Evolutionary conservation across 345 rosid species (phyloP).

Genomic region (Linum trigynum): DNA sequence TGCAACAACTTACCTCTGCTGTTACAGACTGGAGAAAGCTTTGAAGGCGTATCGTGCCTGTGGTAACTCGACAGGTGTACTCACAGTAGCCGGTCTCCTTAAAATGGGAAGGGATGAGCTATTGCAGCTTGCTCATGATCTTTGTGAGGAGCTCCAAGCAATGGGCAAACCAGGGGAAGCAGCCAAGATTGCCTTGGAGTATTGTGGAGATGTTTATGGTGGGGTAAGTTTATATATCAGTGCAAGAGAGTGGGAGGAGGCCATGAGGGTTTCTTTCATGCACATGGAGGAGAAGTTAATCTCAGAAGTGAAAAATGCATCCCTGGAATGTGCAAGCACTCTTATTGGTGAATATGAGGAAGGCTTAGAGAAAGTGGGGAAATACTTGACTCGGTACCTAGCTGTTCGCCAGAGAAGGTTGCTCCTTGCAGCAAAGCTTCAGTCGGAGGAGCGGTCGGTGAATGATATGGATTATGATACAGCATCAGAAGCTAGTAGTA

Average conservation of each 20-base stretch:
- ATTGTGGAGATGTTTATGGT: constrained; percentile 56
- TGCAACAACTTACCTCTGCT: constrained; percentile 73
- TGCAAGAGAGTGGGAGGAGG: constrained; percentile 97
- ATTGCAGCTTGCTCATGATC: constrained; percentile 67
- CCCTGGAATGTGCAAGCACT: constrained; percentile 64
- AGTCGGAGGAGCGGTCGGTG: constrained; percentile 54
- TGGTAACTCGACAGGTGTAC: constrained; percentile 87
- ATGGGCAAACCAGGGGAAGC: constrained; percentile 93
- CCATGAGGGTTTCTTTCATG: constrained; percentile 71
- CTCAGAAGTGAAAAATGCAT: constrained; percentile 52
- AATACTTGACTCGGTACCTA: constrained; percentile 85
- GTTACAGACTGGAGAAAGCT: constrained; percentile 64
- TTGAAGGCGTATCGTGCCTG: constrained; percentile 76
- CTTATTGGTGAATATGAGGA: constrained; percentile 62
- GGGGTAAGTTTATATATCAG: constrained; percentile 60
- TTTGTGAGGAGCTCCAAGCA: constrained; percentile 86
- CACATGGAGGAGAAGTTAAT: constrained; percentile 49
- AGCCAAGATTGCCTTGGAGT: constrained; percentile 84
- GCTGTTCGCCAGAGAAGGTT: constrained; percentile 94
- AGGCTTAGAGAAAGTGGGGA: constrained; percentile 77
- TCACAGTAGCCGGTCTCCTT: constrained; percentile 75
- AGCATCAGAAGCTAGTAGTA: constrained; percentile 88
- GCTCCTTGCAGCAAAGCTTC: constrained; percentile 85
- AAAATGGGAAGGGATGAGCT: constrained; percentile 62
- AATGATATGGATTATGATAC: constrained; percentile 75